Percentiles rank a stretch among this genome's conserved stretches.
phyloP scores from a whole-genome alignment of 805 yeast genomes.

The Candida takata region DNA sequence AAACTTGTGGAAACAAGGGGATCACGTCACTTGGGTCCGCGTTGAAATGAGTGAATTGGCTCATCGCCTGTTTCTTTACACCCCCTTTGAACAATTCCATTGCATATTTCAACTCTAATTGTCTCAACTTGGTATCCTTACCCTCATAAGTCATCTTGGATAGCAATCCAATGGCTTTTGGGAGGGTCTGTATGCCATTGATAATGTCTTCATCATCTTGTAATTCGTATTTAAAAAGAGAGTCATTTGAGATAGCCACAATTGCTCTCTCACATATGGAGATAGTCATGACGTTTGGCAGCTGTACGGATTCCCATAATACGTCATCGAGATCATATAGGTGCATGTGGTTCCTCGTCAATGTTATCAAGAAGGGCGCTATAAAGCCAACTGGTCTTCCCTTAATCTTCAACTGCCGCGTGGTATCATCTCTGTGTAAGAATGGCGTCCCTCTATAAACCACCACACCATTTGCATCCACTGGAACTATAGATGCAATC shows the following conservation, averaged over 20 bases:
- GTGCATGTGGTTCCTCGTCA: conserved; percentile 11
- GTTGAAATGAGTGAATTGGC: conserved; percentile 42
- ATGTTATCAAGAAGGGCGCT: conserved; percentile 7
- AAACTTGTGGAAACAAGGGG: conserved; percentile 35
- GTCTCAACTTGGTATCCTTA: conserved; percentile 32
- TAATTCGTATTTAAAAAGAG: conserved; percentile 2
- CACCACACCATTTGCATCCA: background rate
- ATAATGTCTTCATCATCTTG: conserved; percentile 5
- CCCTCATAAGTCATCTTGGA: conserved; percentile 26
- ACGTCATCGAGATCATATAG: conserved; percentile 3
- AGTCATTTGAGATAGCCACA: conserved; percentile 4
- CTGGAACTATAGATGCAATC: background rate
- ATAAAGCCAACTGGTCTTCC: conserved; percentile 4
- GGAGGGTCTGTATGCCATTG: conserved; percentile 2
- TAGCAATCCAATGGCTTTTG: conserved; percentile 32
- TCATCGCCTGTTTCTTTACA: conserved; percentile 31
- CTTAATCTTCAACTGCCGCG: conserved; percentile 1
- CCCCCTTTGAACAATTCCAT: conserved; percentile 25
- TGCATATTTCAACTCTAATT: conserved; percentile 37
- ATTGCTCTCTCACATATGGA: background rate
- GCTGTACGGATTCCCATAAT: conserved; percentile 3
- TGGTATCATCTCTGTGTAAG: background rate
- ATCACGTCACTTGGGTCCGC: conserved; percentile 55
- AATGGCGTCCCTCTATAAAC: conserved; percentile 8
- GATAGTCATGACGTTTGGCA: conserved; percentile 1